Conservation (phyloP, 225 moss, liverwort and hornwort genomes). For the Pseudisothecium myosuroides region DNA sequence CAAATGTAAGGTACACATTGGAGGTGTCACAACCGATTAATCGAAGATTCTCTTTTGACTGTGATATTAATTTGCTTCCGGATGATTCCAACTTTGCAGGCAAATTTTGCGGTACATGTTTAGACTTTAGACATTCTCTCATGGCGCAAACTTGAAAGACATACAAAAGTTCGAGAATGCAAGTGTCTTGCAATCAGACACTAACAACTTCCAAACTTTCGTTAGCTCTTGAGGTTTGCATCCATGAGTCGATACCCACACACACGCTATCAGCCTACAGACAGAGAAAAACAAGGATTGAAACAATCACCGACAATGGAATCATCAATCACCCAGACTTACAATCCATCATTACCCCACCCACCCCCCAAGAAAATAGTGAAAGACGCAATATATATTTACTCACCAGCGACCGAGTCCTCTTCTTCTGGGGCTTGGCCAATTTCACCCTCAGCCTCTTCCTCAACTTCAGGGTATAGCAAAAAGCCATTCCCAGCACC, state of each 20-base stretch:
- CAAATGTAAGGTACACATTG: neutral
- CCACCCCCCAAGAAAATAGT: no score
- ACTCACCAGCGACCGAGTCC: neutral
- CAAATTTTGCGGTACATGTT: neutral
- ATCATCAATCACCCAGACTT: neutral
- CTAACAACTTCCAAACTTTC: neutral
- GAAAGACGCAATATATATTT: neutral
- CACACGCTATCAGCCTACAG: neutral
- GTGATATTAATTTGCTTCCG: neutral
- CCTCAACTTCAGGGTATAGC: neutral
- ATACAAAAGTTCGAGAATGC: neutral
- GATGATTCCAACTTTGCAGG: neutral
- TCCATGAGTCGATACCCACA: neutral
- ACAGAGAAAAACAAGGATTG: neutral
- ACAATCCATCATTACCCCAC: no score
- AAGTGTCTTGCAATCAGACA: neutral
- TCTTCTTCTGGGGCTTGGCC: neutral
- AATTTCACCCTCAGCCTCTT: neutral
- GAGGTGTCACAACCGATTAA: neutral
- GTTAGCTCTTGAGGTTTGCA: neutral
- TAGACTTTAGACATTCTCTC: neutral
- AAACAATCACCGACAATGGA: neutral
- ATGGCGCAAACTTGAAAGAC: neutral
- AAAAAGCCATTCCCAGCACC: neutral
- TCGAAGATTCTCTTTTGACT: neutral